Base-by-base conservation (phyloP, 108 stramenopile genomes). In the Cyclotella distinguenda region DNA sequence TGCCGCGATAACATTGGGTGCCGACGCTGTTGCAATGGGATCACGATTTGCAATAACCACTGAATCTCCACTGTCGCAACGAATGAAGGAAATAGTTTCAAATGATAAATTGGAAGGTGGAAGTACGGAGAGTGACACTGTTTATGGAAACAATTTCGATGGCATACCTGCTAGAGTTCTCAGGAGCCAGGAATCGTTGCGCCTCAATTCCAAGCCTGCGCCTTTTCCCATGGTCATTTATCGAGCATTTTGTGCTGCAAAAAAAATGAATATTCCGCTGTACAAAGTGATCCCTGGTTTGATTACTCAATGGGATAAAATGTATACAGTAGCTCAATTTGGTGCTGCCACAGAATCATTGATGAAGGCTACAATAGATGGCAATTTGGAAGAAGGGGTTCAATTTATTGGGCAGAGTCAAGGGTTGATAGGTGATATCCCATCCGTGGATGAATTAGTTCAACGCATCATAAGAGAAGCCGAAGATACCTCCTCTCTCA, bases 11-110 rank as follows among this genome's bases (percentile, higher is more conserved):
- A 43, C 78, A 5, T 61, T 96, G 49, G 96, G 96, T 18, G 94
- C 93, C 11, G 93, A 94, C 68, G 94, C 79, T 4, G 86, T 95
- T 15, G 94, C 93, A 26, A 91, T 95, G 91, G 96, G 96, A 55
- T 79, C 84, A 21, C 59, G 96, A n/a, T 89, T 86, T 60, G 88
- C 87, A 19, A 70, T 81, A 9, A 89, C 95, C 8, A 52, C 58
- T 45, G 90, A 95, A 64, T 85, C 84, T 39, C 76, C 88, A 0
- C 59, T 94, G 70, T 80, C 89, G 19, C 61, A 85, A 26, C 69
- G 72, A 26, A 72, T 78, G 31, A 92, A 96, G 56, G 85, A 86
- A 34, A 82, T 85, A 16, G 70, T 94, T 22, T 71, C 78, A 1
- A 28, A 60, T 25, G 18, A 45, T 13, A 42, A 70, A 0, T 21